Percentiles rank a stretch among this genome's conserved stretches.
Conservation (phyloP, 2,329 filamentous ascomycete genomes). For the Lasiodiplodia gonubiensis region DNA sequence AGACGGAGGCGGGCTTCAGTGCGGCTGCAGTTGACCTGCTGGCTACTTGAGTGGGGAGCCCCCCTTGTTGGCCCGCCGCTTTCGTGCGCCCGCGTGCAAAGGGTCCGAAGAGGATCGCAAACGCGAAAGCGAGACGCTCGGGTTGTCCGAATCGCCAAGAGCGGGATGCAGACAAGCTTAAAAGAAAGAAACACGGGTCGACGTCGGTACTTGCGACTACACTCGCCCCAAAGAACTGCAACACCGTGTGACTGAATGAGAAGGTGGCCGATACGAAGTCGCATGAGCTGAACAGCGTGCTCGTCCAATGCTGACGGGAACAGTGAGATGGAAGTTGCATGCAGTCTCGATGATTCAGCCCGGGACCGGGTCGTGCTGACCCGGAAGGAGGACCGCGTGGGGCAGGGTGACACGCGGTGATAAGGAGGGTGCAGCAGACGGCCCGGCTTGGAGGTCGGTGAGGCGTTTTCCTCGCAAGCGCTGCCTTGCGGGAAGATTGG, state of each 20-base stretch:
- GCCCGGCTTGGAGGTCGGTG: slow-evolving; percentile 1
- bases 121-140: slow-evolving; percentile 6
- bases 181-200: not conserved
- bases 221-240: too few species aligned
- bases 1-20: not conserved
- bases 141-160: not conserved
- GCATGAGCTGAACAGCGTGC: not conserved
- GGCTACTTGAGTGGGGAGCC: not conserved
- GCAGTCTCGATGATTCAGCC: not conserved
- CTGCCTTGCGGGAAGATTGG: not conserved
- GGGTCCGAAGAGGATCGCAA: not conserved
- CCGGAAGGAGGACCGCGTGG: not conserved
- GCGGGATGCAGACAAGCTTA: slow-evolving; percentile 8
- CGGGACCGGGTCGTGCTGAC: slow-evolving; percentile 6
- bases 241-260: too few species aligned
- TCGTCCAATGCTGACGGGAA: not conserved
- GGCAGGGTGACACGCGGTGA: not conserved
- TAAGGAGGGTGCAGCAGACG: slow-evolving; percentile 7
- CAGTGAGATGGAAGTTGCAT: not conserved
- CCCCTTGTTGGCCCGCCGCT: not conserved
- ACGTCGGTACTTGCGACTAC: not conserved
- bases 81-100: not conserved
- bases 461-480: slow-evolving; percentile 19
- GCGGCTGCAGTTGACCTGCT: slow-evolving; percentile 3
- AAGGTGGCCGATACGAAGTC: not conserved